Evolutionary conservation across 257 asterid genomes (phyloP).

Genomic region (Capsicum baccatum): DNA sequence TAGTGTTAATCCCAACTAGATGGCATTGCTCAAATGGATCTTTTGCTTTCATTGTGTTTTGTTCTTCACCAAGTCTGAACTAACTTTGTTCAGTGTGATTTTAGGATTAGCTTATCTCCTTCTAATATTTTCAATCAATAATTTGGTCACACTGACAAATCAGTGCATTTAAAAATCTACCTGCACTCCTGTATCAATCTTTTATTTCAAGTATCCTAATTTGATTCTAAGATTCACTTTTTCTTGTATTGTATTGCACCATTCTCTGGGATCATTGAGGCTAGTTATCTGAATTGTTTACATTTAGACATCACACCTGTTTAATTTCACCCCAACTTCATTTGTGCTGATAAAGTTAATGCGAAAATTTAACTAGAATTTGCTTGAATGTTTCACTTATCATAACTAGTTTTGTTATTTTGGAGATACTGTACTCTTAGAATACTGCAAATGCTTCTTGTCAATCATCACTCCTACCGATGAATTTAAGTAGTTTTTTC

Average conservation of each 20-base stretch:
- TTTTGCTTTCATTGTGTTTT: background rate
- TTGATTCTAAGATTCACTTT: background rate
- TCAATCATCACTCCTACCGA: background rate
- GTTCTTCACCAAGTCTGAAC: slow-evolving; percentile 5
- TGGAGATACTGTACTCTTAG: background rate
- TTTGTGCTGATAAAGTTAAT: background rate
- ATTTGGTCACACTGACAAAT: background rate
- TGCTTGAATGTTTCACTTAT: background rate
- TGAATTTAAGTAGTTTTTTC: slow-evolving; percentile 6
- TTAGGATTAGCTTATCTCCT: background rate
- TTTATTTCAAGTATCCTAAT: background rate
- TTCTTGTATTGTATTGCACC: slow-evolving; percentile 2
- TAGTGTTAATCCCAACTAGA: background rate
- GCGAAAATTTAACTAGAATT: background rate
- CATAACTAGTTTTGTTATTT: background rate
- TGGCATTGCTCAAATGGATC: background rate
- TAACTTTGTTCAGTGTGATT: slow-evolving; percentile 1
- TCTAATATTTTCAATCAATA: background rate
- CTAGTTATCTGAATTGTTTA: background rate
- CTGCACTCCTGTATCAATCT: background rate
- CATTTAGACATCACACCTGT: background rate
- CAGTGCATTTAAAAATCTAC: background rate
- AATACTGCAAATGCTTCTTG: slow-evolving; percentile 18
- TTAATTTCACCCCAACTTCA: background rate
- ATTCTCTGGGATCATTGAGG: slow-evolving; percentile 1